A percentile compares a stretch with the other conserved stretches of the same genome.
phyloP scores from a whole-genome alignment of 2,329 filamentous ascomycete species.

The Fusarium metavorans region DNA sequence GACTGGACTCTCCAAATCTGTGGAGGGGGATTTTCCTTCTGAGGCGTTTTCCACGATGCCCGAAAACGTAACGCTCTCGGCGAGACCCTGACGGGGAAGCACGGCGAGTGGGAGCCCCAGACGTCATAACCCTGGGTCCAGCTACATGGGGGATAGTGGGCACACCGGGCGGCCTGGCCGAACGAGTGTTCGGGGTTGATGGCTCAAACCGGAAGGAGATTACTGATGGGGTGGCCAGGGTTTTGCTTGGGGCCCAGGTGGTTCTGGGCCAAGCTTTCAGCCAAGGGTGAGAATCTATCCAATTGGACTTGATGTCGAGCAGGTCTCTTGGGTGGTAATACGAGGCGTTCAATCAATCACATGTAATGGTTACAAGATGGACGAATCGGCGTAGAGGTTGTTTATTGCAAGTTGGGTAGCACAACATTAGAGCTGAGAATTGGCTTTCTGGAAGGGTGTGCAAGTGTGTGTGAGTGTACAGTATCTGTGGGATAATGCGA shows the following conservation, averaged over 20 bases:
- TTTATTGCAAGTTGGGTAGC: background rate
- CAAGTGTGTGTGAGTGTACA: background rate
- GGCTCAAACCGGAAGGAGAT: slow-evolving; percentile 35
- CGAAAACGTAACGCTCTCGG: slow-evolving; percentile 11
- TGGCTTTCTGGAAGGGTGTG: background rate
- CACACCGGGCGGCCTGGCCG: slow-evolving; percentile 34
- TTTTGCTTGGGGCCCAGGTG: background rate
- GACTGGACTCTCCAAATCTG: background rate
- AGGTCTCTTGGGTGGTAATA: background rate
- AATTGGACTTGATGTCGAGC: background rate
- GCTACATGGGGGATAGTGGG: slow-evolving; percentile 18
- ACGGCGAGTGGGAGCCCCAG: background rate
- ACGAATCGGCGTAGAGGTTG: background rate
- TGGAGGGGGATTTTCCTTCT: slow-evolving; percentile 3
- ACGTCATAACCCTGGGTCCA: slow-evolving; percentile 22
- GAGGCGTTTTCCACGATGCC: slow-evolving; percentile 17
- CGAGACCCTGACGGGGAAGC: slow-evolving; percentile 1
- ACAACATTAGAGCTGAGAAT: background rate
- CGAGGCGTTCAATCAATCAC: background rate
- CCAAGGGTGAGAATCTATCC: background rate
- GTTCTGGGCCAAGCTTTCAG: slow-evolving; percentile 1
- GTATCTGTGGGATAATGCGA: background rate
- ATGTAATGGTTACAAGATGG: background rate
- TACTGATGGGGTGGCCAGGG: slow-evolving; percentile 9
- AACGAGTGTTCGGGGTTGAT: slow-evolving; percentile 39